Conservation (phyloP, 495 filamentous ascomycete genomes). For the Cercophora newfieldiana region DNA sequence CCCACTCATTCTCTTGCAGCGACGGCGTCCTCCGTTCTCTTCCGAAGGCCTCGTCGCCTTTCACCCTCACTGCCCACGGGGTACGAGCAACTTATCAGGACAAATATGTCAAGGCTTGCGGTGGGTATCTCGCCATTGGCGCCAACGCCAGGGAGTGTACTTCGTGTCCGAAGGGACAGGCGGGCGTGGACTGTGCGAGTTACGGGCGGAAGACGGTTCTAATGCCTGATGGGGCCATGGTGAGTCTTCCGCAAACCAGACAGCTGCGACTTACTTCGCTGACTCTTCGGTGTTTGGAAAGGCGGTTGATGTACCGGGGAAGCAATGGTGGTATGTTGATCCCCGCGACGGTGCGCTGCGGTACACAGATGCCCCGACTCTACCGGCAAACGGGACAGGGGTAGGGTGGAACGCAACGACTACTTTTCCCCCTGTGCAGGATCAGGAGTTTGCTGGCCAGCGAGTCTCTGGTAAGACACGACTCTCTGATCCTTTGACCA, state of each 20-base stretch:
- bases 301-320: conserved; percentile 12
- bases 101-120: conserved; percentile 17
- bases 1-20: conserved; percentile 10
- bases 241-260: neutral
- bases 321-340: conserved; percentile 22
- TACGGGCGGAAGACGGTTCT: conserved; percentile 16
- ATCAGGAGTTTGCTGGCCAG: conserved; percentile 14
- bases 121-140: conserved; percentile 19
- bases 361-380: conserved; percentile 8
- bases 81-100: conserved; percentile 4
- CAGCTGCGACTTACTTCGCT: neutral
- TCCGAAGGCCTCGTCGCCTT: conserved; percentile 9
- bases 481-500: neutral
- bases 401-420: conserved; percentile 10
- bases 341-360: conserved; percentile 4
- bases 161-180: neutral
- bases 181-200: conserved; percentile 10
- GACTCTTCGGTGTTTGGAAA: neutral
- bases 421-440: neutral
- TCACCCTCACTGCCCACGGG: conserved; percentile 8
- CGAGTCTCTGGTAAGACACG: conserved; percentile 5
- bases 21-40: neutral
- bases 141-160: conserved; percentile 20
- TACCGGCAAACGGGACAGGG: neutral
- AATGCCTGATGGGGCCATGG: conserved; percentile 18